phyloP scores from a whole-genome alignment of 257 asterid species.

The Gentiana straminea region DNA sequence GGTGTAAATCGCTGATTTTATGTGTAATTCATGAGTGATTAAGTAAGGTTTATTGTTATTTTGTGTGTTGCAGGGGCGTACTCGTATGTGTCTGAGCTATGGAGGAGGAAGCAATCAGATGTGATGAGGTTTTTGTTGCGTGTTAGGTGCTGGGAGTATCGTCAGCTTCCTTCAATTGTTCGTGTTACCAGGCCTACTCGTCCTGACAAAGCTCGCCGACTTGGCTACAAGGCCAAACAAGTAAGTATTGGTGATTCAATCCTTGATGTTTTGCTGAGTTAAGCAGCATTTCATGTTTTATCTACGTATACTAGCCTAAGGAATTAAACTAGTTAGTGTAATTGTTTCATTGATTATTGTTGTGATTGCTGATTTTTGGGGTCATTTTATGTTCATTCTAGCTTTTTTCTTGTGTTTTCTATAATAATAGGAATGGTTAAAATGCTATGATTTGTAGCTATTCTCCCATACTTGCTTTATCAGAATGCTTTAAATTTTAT shows the following conservation, averaged over 20 bases:
- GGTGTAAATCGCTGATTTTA: not conserved
- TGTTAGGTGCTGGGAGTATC: slow-evolving; percentile 22
- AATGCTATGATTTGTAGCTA: too few species aligned
- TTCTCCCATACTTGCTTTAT: too few species aligned
- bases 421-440: too few species aligned
- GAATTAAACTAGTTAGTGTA: too few species aligned
- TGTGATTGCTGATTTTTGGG: too few species aligned
- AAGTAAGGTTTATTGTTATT: not conserved
- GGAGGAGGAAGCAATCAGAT: slow-evolving; percentile 21
- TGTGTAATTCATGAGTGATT: not conserved
- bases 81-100: slow-evolving; percentile 14
- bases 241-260: not conserved
- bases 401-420: too few species aligned
- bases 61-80: slow-evolving; percentile 9
- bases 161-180: slow-evolving; percentile 21
- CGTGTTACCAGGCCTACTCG: slow-evolving; percentile 18
- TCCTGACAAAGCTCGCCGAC: slow-evolving; percentile 22
- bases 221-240: slow-evolving; percentile 19
- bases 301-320: too few species aligned
- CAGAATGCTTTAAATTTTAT: too few species aligned
- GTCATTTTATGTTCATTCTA: too few species aligned
- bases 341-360: too few species aligned
- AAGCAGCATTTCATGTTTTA: too few species aligned
- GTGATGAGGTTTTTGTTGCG: slow-evolving; percentile 17
- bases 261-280: too few species aligned